Evolutionary conservation across 108 stramenopile genomes (phyloP), one percentile per base, ranked within the genome.

Genomic region (Cyclotella choctawhatcheeana): DNA sequence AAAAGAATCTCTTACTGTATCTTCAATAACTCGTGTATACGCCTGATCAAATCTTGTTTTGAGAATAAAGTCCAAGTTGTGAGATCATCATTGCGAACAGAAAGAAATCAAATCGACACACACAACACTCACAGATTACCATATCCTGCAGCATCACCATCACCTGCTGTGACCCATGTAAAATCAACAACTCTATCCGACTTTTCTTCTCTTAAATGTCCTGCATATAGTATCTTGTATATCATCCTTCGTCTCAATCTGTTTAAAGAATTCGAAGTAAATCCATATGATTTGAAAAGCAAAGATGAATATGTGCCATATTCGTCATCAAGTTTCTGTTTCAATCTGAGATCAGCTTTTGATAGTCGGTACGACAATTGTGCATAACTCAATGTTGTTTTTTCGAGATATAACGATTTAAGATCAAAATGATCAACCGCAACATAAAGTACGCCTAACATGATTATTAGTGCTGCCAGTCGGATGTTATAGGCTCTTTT

Each of bases 91-190:
- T n/a, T n/a, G n/a, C n/a, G n/a, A n/a, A n/a, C n/a, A n/a, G n/a
- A n/a, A n/a, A n/a, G n/a, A n/a, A n/a, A n/a, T n/a, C n/a, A n/a
- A n/a, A n/a, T n/a, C n/a, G n/a, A 52, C 18, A 14, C 13, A 52
- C 21, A 1, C 2, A 13, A 21, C n/a, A 10, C 61, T 64, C 12
- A 69, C 67, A 69, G 29, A 29, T 69, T 69, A 20, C 67, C 67
- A 44, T 69, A 59, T 54, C 56, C 67, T 12, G 67, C 67, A 59
- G 67, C 67, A 45, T 8, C 32, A 25, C 47, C 67, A 59, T 69
- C 67, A n/a, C 67, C 67, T 10, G 47, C 67, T 6, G 67, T 69
- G 0, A 59, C 67, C 67, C 67, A 69, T 1, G 54, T 56, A 45
- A 69, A 69, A 4, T 13, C 27, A 2, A 29, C 45, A 29, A 13